Evolutionary conservation across 345 rosid genomes (phyloP), one percentile per base, ranked within the genome.

Genomic region (Brassica carinata): DNA sequence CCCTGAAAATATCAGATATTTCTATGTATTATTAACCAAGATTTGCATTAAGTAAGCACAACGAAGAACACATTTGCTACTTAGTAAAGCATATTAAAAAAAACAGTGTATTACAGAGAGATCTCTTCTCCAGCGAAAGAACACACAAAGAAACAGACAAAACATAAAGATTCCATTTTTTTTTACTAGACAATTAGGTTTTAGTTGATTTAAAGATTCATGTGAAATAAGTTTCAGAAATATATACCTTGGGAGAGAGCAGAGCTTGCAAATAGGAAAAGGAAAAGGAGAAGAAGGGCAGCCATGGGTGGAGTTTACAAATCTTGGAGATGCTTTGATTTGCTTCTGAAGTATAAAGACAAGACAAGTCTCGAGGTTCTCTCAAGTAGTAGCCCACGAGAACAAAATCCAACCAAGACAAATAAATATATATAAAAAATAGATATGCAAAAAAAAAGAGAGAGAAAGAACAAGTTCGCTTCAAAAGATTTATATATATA

Each of bases 241-340:
- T 4, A 0, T 45, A 36, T 65, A 81, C 84, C 84, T 81, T 81
- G 80, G 5, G 81, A 81, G 73, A 81, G 77, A 71, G 84, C 84
- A 43, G 84, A 81, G 3, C 38, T 66, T 71, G 84, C 69, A 59
- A 76, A 76, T 77, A 81, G 84, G 74, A 71, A 71, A 26, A 76
- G 57, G 33, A 76, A 72, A 59, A 81, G 81, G 81, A 81, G 73
- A 76, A 81, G 84, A 81, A 81, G 73, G 18, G 77, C 10, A 76
- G 81, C 81, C 84, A 81, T 81, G 26, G 81, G 67, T 10, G 72
- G 70, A 76, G 77, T 74, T 76, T 81, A 5, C 73, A 76, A 71
- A 81, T 81, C 84, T 75, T 75, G 83, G 79, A 68, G 83, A 68
- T 74, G 83, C 79, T 79, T 74, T 74, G 77, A 71, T 75, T 81